Evolutionary conservation across 805 yeast species (phyloP).

Genomic region (Pichia phayaonensis): DNA sequence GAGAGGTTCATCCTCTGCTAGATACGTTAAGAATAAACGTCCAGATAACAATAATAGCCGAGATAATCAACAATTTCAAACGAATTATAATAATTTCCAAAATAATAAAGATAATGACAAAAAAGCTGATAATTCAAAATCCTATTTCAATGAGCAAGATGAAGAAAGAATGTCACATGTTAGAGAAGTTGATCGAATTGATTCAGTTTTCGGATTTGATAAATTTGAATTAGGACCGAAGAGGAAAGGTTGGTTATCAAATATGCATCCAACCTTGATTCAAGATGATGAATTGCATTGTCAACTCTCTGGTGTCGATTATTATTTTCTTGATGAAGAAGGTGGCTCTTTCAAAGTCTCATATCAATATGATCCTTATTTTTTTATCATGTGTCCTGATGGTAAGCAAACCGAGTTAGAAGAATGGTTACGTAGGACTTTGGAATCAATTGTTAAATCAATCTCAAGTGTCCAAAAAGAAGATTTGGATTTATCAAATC

Average conservation of each 20-base stretch:
- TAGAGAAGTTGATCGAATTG: conserved; percentile 59
- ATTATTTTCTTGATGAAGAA: conserved; percentile 89
- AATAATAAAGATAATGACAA: background rate
- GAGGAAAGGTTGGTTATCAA: conserved; percentile 82
- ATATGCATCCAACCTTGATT: conserved; percentile 83
- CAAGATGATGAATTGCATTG: conserved; percentile 48
- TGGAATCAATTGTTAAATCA: conserved; percentile 58
- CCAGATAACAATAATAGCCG: too few species aligned
- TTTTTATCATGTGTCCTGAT: conserved; percentile 58
- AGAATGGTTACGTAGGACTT: conserved; percentile 61
- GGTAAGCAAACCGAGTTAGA: conserved; percentile 71
- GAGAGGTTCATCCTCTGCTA: conserved; percentile 21
- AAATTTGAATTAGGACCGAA: conserved; percentile 65
- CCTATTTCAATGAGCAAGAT: conserved; percentile 8
- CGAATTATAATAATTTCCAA: conserved; percentile 11
- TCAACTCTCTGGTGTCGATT: conserved; percentile 89
- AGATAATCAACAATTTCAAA: background rate
- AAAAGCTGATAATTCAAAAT: background rate
- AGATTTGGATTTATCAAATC: conserved; percentile 78
- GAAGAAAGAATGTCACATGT: conserved; percentile 43
- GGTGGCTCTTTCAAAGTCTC: conserved; percentile 94
- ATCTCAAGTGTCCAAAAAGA: conserved; percentile 57
- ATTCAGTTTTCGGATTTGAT: conserved; percentile 82
- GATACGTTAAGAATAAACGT: conserved; percentile 21
- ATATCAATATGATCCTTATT: conserved; percentile 78